Conservation (phyloP, 1,284 basidiomycete genomes). For the Mycena sp. region DNA sequence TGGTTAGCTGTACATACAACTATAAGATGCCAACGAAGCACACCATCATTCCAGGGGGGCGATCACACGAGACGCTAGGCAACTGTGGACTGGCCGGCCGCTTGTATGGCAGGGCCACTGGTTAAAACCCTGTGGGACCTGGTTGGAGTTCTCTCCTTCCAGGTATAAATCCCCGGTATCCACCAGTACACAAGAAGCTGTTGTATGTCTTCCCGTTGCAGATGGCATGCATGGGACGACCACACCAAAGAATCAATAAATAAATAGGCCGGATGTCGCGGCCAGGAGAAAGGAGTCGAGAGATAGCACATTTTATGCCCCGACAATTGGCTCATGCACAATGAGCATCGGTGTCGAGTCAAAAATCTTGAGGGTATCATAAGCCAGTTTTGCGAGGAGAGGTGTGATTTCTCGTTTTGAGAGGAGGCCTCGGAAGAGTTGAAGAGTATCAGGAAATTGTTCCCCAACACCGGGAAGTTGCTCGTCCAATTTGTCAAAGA, state of each 20-base stretch:
- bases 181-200: not conserved
- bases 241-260: not conserved
- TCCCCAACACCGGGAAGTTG: not conserved
- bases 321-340: not conserved
- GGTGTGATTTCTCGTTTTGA: not conserved
- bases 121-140: too few relatives aligned
- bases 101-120: too few relatives aligned
- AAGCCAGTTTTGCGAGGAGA: slow-evolving; percentile 8
- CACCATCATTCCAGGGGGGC: too few relatives aligned
- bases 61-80: too few relatives aligned
- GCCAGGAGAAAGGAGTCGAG: not conserved
- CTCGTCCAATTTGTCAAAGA: not conserved
- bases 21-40: too few relatives aligned
- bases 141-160: too few relatives aligned
- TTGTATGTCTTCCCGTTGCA: not conserved
- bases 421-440: slow-evolving; percentile 1
- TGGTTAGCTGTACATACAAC: too few relatives aligned
- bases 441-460: not conserved
- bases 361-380: not conserved
- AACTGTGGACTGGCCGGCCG: too few relatives aligned
- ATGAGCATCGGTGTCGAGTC: not conserved
- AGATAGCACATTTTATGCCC: not conserved
- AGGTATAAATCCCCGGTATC: too few relatives aligned
- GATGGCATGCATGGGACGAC: not conserved
- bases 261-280: not conserved